phyloP scores from a whole-genome alignment of 306 rosid genomes.

The Rubus parviflorus region DNA sequence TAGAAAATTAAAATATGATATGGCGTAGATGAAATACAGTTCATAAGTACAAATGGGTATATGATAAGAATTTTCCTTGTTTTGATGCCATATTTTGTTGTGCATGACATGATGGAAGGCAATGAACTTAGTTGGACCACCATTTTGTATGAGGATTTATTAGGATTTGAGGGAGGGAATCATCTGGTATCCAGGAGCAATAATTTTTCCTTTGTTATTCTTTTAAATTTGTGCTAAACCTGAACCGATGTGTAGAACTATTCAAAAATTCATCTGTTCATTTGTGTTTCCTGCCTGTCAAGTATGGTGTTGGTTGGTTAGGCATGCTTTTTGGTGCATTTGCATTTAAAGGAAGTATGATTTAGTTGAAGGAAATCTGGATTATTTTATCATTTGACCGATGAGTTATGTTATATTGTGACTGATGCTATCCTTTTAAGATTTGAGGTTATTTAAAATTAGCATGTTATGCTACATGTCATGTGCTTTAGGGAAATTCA shows the following conservation, averaged over 20 bases:
- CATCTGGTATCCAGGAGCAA: conserved; percentile 1
- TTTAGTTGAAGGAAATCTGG: background rate
- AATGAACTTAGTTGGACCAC: background rate
- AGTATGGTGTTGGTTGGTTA: background rate
- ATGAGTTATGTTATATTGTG: background rate
- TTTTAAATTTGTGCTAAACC: background rate
- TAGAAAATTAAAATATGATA: too few species aligned
- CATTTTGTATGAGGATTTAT: background rate
- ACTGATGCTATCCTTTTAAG: background rate
- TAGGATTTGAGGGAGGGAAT: background rate
- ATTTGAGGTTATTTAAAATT: background rate
- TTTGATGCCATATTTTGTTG: background rate
- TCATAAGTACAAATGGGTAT: background rate
- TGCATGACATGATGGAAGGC: background rate
- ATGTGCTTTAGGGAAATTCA: conserved; percentile 5
- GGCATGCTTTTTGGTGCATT: background rate
- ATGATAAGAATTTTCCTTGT: background rate
- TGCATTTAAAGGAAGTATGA: background rate
- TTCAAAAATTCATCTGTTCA: background rate
- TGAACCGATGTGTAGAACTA: background rate
- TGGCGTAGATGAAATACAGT: background rate
- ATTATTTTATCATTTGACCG: background rate
- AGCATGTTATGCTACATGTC: background rate
- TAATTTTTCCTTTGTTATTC: background rate
- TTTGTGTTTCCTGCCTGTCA: background rate